A percentile compares a stretch with the other conserved stretches of the same genome.
Conservation (phyloP, 306 rosid species). For the Fagus sylvatica region DNA sequence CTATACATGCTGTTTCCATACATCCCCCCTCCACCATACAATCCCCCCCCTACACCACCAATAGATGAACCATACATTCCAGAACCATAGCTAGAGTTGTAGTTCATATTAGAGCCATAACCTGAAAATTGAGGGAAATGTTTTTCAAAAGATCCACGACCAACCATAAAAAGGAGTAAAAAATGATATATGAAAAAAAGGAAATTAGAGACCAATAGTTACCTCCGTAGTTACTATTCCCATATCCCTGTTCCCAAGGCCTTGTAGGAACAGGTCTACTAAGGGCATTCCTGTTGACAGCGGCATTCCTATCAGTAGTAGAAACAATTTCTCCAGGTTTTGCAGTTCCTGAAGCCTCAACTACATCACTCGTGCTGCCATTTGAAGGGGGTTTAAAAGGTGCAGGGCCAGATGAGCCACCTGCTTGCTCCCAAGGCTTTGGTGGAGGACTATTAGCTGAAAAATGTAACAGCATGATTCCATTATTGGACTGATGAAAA, state of each 20-base stretch:
- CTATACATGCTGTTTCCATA: constrained; percentile 80
- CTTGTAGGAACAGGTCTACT: constrained; percentile 85
- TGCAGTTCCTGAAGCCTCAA: constrained; percentile 97
- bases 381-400: constrained; percentile 87
- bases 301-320: constrained; percentile 45
- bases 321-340: constrained; percentile 92
- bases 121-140: constrained; percentile 34
- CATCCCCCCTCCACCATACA: constrained; percentile 90
- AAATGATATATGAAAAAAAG: not conserved
- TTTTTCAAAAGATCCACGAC: constrained; percentile 8
- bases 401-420: constrained; percentile 78
- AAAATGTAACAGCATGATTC: constrained; percentile 18
- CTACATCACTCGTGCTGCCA: constrained; percentile 86
- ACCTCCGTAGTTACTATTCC: constrained; percentile 67
- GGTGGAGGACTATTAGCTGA: constrained; percentile 81
- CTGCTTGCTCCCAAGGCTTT: constrained; percentile 93
- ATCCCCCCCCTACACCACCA: constrained; percentile 48
- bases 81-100: constrained; percentile 58
- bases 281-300: constrained; percentile 55
- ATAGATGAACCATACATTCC: constrained; percentile 42
- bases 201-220: not conserved
- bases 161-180: constrained; percentile 10
- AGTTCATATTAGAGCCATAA: constrained; percentile 69
- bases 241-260: constrained; percentile 94
- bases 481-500: not conserved